phyloP scores from a whole-genome alignment of 208 protist genomes.

The Trypanosoma mega region DNA sequence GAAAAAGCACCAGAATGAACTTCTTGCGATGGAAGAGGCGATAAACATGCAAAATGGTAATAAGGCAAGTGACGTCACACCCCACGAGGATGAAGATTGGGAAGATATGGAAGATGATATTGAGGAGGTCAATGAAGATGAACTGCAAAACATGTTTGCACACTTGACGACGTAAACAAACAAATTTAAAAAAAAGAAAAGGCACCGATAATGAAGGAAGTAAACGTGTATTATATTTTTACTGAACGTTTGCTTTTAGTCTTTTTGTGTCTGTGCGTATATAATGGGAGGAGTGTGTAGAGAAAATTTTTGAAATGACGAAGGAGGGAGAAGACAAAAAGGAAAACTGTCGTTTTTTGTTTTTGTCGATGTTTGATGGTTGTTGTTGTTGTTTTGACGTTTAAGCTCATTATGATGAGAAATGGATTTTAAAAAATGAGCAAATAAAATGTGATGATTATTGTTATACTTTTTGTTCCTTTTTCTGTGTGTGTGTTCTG shows the following conservation, averaged over 20 bases:
- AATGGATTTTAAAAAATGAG: not conserved
- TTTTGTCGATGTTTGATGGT: too few relatives aligned
- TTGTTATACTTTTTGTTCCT: constrained; percentile 10
- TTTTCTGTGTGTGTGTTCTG: constrained; percentile 12
- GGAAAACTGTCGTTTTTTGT: too few relatives aligned
- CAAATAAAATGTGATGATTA: not conserved
- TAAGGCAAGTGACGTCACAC: constrained; percentile 24
- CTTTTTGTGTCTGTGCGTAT: too few relatives aligned
- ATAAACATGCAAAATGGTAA: constrained; percentile 45
- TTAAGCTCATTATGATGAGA: not conserved
- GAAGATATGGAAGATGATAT: constrained; percentile 30
- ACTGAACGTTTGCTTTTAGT: not conserved
- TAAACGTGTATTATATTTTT: not conserved
- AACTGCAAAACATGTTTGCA: constrained; percentile 83
- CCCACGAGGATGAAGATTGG: constrained; percentile 53
- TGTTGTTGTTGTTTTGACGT: too few relatives aligned
- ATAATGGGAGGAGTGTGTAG: too few relatives aligned
- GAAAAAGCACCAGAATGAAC: constrained; percentile 71
- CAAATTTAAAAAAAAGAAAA: not conserved
- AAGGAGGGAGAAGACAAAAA: not conserved
- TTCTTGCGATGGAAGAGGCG: constrained; percentile 55
- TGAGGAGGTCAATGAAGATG: constrained; percentile 41
- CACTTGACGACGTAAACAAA: constrained; percentile 63
- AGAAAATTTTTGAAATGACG: not conserved
- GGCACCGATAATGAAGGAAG: not conserved